These are phyloP conservation scores for Chlorella sp. DNA, from an alignment of 139 green algal genomes.

Conservation along the genomic window DNA sequence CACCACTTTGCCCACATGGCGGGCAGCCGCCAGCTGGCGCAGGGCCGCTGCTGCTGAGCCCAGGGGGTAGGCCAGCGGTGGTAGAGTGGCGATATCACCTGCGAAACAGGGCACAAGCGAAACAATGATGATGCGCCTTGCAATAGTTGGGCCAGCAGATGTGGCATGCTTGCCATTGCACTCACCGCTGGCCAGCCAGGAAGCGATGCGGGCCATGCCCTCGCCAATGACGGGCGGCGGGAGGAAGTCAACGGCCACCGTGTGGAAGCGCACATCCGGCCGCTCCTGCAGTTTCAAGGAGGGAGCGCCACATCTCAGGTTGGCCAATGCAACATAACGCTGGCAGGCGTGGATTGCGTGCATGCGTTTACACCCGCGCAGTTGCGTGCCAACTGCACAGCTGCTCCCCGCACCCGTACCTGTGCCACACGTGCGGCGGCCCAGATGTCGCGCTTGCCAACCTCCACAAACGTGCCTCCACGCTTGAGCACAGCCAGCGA, in stretches of 20 bases:
- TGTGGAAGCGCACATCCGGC: constrained; percentile 72
- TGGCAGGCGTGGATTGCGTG: too few relatives aligned
- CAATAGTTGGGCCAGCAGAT: too few relatives aligned
- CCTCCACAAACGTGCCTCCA: constrained; percentile 78
- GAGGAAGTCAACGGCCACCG: constrained; percentile 90
- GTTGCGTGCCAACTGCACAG: too few relatives aligned
- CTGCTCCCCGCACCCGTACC: neutral
- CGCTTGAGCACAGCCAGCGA: constrained; percentile 61
- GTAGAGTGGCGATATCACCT: constrained; percentile 59
- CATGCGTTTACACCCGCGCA: too few relatives aligned
- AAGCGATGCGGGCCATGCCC: constrained; percentile 40
- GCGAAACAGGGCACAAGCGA: neutral
- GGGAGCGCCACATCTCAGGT: too few relatives aligned
- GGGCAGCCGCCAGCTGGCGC: constrained; percentile 76
- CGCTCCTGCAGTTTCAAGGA: constrained; percentile 62
- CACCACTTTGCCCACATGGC: constrained; percentile 88
- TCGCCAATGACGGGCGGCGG: constrained; percentile 50
- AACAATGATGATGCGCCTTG: too few relatives aligned
- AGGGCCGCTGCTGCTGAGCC: constrained; percentile 61
- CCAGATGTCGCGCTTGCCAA: constrained; percentile 91
- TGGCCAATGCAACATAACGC: too few relatives aligned
- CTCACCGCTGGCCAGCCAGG: constrained; percentile 40
- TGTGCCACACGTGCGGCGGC: constrained; percentile 47
- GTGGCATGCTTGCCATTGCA: neutral
- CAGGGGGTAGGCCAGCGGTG: constrained; percentile 49